Base-by-base conservation (phyloP, 1,284 basidiomycete genomes). In the Fistulinella staudtii region DNA sequence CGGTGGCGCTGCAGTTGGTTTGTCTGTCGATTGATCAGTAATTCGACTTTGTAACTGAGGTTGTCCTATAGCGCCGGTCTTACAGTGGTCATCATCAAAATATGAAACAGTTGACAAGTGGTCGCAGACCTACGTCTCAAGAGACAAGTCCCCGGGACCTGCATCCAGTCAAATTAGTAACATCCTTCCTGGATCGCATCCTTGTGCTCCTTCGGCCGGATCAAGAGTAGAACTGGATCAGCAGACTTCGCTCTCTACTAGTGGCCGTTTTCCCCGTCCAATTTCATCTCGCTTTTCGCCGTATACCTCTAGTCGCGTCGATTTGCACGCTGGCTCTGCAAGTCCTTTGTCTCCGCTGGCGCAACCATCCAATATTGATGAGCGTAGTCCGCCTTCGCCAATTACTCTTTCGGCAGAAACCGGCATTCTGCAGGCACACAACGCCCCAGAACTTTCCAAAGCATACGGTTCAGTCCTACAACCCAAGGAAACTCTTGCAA, bases 381-480 rank as follows among this genome's bases (percentile, higher is more conserved):
- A 51, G 13, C 39, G n/a, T 18, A 55, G 42, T 39, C 68, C 75
- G 5, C 74, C 75, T 36, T 58, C 57, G 10, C 60, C 64, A 24
- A 53, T 63, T 41, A 49, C 60, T 11, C 55, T 53, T 39, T 55
- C 63, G 8, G 57, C 65, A 10, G 67, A 66, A 30, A 68, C 74
- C 25, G 82, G 76, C 47, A 82, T 89, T 42, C 66, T 87, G 21
- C 79, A 78, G 29, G 79, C 80, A 6, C 74, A 72, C 31, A 72
- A 78, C 49, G 75, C 74, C 2, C 78, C 80, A 3, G 72, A 73
- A 21, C 77, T 90, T 25, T 79, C 86, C 38, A 90, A 88, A 64
- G 87, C 84, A 8, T 89, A 89, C 53, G 87, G 87, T 24, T 88
- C 86, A 1, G 75, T 90, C 22, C 69, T 90, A 17, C 87, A 89